Base-by-base conservation (phyloP, 441 rosid genomes). In the Daphne laureola region DNA sequence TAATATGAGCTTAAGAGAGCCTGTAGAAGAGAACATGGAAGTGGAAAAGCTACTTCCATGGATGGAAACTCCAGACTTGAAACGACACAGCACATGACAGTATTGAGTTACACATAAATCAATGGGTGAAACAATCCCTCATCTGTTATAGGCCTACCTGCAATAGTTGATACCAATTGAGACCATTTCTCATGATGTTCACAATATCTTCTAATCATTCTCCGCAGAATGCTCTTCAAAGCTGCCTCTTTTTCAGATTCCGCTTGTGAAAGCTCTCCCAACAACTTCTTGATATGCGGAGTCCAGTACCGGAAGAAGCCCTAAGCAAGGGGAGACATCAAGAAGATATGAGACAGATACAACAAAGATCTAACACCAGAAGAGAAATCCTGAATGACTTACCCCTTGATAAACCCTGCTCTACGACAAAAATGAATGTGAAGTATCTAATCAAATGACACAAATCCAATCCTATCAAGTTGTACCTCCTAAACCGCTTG, bases 151-250 rank as follows among this genome's bases (percentile, higher is more conserved):
- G 31, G 23, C 55, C 62, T 75, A 89, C 97, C 98, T 69, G 95
- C 90, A 58, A 80, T 76, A 17, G 82, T 77, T 57, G 89, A 87
- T 65, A 87, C 85, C 64, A 93, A 67, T 53, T 77, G 83, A 62
- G 90, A 76, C 98, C 98, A 93, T 62, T 83, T 73, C 62, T 76
- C 68, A 63, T 85, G 95, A 77, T 90, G 76, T 66, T 85, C 74
- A 26, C 96, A 81, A 70, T 89, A 90, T 53, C 59, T 71, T 55
- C 72, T 78, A 54, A 93, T 74, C 67, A 90, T 71, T 74, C 90
- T 83, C 54, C 82, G 89, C 61, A 78, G 78, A 69, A 90, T 94
- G 73, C 68, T 82, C 74, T 78, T 90, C 63, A 94, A 73, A 17
- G 86, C 68, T 1, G 74, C 62, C 68, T 90, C 96, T 70, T 85